phyloP scores from a whole-genome alignment of 495 filamentous ascomycete species.

The Rhypophila decipiens region DNA sequence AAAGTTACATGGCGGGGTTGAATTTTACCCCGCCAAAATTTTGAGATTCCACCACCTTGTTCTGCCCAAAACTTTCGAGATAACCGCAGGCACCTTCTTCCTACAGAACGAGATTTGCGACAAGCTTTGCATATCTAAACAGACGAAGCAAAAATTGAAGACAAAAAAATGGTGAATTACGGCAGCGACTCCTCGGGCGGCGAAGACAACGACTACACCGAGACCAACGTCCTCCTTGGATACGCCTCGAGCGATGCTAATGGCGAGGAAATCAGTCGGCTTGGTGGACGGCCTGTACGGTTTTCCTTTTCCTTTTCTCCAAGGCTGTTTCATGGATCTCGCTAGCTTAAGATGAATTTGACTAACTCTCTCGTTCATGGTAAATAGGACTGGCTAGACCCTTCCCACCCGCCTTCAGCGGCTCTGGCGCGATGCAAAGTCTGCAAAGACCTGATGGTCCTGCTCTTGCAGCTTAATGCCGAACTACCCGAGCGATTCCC shows the following conservation, averaged over 20 bases:
- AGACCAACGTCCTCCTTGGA: constrained; percentile 86
- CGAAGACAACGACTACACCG: constrained; percentile 66
- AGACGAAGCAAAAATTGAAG: too few relatives aligned
- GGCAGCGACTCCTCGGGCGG: constrained; percentile 77
- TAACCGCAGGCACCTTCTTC: not conserved
- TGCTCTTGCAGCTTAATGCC: constrained; percentile 86
- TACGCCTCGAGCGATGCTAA: constrained; percentile 78
- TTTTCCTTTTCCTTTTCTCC: not conserved
- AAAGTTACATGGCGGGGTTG: constrained; percentile 16
- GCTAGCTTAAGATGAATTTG: not conserved
- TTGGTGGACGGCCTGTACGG: constrained; percentile 82
- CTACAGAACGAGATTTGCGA: too few relatives aligned
- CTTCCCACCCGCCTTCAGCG: constrained; percentile 62
- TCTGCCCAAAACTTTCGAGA: constrained; percentile 13
- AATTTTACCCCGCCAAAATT: constrained; percentile 35
- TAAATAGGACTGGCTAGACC: constrained; percentile 74
- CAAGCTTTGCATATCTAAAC: too few relatives aligned
- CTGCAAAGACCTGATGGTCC: constrained; percentile 75
- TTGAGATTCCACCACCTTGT: constrained; percentile 7
- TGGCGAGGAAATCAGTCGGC: constrained; percentile 79
- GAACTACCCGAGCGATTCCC: constrained; percentile 83
- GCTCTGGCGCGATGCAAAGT: constrained; percentile 79
- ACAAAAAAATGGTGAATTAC: constrained; percentile 64
- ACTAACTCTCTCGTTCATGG: not conserved
- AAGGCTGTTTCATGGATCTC: too few relatives aligned